Conservation (phyloP, 495 filamentous ascomycete species). For the Chaetomium cochliodes region DNA sequence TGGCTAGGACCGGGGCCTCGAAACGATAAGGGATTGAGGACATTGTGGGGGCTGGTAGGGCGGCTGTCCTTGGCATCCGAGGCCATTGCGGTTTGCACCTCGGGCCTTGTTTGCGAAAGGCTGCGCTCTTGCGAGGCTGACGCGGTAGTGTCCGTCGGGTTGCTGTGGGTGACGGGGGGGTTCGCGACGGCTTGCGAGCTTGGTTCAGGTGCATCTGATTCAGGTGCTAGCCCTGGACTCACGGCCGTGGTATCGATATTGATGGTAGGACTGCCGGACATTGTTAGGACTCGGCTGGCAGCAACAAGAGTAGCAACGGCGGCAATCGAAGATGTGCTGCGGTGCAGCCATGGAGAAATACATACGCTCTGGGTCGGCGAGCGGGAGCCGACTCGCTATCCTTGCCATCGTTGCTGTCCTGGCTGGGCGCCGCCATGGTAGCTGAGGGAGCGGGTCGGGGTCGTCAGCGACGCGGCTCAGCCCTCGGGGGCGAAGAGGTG, state of each 20-base stretch:
- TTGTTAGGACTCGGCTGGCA: slow-evolving; percentile 23
- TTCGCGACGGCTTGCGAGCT: slow-evolving; percentile 26
- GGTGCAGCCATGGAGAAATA: slow-evolving; percentile 3
- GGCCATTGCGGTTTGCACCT: slow-evolving; percentile 59
- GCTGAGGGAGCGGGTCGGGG: slow-evolving; percentile 27
- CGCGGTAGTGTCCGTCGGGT: slow-evolving; percentile 43
- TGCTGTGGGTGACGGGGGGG: slow-evolving; percentile 47
- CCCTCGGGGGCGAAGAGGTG: slow-evolving; percentile 20
- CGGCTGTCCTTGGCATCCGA: slow-evolving; percentile 75
- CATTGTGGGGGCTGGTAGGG: slow-evolving; percentile 87
- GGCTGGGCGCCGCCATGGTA: slow-evolving; percentile 29
- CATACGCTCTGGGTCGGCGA: slow-evolving; percentile 35
- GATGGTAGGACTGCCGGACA: slow-evolving; percentile 58
- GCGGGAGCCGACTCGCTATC: slow-evolving; percentile 25
- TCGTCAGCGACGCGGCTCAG: slow-evolving; percentile 27
- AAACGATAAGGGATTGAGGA: slow-evolving; percentile 65
- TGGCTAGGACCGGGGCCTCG: slow-evolving; percentile 46
- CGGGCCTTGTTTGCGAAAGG: slow-evolving; percentile 46
- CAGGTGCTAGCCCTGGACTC: slow-evolving; percentile 36
- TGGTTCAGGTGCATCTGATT: slow-evolving; percentile 20
- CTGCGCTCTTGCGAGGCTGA: slow-evolving; percentile 46
- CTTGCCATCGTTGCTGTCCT: slow-evolving; percentile 21
- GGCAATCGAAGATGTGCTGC: slow-evolving; percentile 3
- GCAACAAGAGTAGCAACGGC: not conserved
- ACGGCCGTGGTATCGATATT: slow-evolving; percentile 75